Percentiles rank a stretch among this genome's conserved stretches.
phyloP scores from a whole-genome alignment of 495 filamentous ascomycete species.

The Tuber microsphaerosporum region DNA sequence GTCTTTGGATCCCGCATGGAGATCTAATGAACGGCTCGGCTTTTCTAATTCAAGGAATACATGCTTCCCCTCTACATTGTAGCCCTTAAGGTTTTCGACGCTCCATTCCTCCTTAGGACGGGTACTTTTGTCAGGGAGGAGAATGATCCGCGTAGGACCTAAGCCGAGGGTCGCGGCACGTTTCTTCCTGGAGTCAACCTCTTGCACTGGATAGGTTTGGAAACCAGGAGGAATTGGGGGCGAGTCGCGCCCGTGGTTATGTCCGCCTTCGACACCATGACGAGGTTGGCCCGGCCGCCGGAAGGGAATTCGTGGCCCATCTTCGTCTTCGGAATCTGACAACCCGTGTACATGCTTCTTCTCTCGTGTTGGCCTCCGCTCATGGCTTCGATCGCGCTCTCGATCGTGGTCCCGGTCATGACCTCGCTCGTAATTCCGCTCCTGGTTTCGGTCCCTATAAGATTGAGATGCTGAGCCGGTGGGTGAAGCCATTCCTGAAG shows the following conservation, averaged over 20 bases:
- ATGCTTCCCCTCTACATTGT: slow-evolving; percentile 96
- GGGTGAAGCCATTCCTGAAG: slow-evolving; percentile 21
- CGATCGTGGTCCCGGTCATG: slow-evolving; percentile 10
- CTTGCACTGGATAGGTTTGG: slow-evolving; percentile 55
- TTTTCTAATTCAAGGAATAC: slow-evolving; percentile 88
- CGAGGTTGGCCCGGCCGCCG: slow-evolving; percentile 27
- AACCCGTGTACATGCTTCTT: slow-evolving; percentile 11
- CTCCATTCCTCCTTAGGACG: slow-evolving; percentile 86
- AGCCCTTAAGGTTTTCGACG: slow-evolving; percentile 84
- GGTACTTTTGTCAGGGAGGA: slow-evolving; percentile 65
- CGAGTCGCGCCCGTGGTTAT: slow-evolving; percentile 29
- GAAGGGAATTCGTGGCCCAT: slow-evolving; percentile 30
- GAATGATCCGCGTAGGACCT: slow-evolving; percentile 62
- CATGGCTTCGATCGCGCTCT: not conserved
- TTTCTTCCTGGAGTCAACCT: slow-evolving; percentile 94
- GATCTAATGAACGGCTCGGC: slow-evolving; percentile 87
- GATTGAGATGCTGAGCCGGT: slow-evolving; percentile 24
- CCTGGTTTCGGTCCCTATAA: slow-evolving; percentile 17
- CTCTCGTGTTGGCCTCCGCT: slow-evolving; percentile 10
- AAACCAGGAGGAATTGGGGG: slow-evolving; percentile 41
- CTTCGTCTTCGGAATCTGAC: slow-evolving; percentile 39
- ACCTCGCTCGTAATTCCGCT: slow-evolving; percentile 14
- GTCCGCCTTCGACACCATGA: slow-evolving; percentile 14
- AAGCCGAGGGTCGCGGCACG: slow-evolving; percentile 90
- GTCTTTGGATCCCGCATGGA: slow-evolving; percentile 95